Base-by-base conservation (phyloP, 2,329 filamentous ascomycete genomes). In the Neofusicoccum sp. region DNA sequence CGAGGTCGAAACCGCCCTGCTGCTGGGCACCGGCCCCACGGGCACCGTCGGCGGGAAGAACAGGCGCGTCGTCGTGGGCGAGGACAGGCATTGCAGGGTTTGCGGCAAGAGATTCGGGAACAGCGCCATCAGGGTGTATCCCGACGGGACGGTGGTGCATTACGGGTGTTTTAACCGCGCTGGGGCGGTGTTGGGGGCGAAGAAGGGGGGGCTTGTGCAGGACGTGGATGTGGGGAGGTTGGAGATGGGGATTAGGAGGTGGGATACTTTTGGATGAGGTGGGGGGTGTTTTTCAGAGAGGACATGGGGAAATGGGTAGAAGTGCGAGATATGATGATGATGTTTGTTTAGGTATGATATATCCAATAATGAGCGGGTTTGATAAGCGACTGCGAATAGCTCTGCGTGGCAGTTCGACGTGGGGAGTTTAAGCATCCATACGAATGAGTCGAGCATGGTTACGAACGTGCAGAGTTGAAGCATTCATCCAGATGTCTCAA, bases 31-130 rank as follows among this genome's bases (percentile, higher is more conserved):
- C 62, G 82, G 85, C 82, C 84, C 63, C 79, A 78, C 9, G 83
- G 84, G 5, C 76, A 82, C 51, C 84, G 82, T 45, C 62, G 81
- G 81, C 0, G 84, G 84, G 1, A 76, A 85, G 68, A 87, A 84
- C 67, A 76, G 85, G 38, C 84, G 91, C 66, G 92, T 97, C 9
- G 85, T 91, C 20, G 87, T 99, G 56, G 86, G 84, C 8, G 93
- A 99, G 68, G 93, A 98, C 71, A 82, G 91, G 56, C 88, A 96
- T 59, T 99, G 95, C 73, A 88, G 89, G 11, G 90, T 96, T 14
- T 99, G 95, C 73, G 89, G 96, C 75, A 98, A 97, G 80, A 82
- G 95, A 65, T 84, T 99, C 65, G 93, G 93, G 1, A 89, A 91
- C 1, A 96, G 90, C 73, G 95, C 96, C 16, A 89, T 98, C 62